Conservation (phyloP, 2,329 filamentous ascomycete genomes). For the Alternaria gansuensis region DNA sequence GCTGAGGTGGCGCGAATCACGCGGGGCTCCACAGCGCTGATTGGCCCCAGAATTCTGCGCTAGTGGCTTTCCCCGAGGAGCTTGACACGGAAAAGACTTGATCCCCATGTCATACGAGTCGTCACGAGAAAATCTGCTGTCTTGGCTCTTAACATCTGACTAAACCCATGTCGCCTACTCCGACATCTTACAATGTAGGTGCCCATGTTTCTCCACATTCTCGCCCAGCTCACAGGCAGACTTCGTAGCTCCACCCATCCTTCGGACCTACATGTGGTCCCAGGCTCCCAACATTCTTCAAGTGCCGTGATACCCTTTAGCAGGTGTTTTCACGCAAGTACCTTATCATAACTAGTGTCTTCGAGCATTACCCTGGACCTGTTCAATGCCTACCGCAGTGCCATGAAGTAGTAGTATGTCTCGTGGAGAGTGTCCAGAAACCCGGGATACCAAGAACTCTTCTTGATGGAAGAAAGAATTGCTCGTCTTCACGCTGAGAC, state of each 20-base stretch:
- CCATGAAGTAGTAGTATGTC: too few relatives aligned
- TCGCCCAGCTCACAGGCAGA: neutral
- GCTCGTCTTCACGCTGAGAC: neutral
- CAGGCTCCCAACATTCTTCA: neutral
- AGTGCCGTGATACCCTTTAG: neutral
- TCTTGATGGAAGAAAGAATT: neutral
- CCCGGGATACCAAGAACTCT: neutral
- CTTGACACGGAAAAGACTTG: constrained; percentile 8
- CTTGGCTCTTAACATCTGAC: neutral
- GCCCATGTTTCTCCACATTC: constrained; percentile 1
- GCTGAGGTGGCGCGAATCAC: neutral
- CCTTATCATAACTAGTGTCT: neutral
- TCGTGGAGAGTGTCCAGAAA: too few relatives aligned
- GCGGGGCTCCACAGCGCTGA: constrained; percentile 2
- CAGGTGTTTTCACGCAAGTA: neutral
- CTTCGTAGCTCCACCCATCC: neutral
- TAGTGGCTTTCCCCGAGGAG: neutral
- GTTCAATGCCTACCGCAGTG: neutral
- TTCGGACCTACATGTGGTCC: neutral
- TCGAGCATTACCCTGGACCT: neutral
- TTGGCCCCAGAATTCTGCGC: neutral
- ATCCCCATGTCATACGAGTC: constrained; percentile 2
- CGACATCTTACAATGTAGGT: neutral
- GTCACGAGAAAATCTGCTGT: constrained; percentile 2
- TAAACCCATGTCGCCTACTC: neutral